phyloP scores from a whole-genome alignment of 2,329 filamentous ascomycete species.

The Claviceps capensis region DNA sequence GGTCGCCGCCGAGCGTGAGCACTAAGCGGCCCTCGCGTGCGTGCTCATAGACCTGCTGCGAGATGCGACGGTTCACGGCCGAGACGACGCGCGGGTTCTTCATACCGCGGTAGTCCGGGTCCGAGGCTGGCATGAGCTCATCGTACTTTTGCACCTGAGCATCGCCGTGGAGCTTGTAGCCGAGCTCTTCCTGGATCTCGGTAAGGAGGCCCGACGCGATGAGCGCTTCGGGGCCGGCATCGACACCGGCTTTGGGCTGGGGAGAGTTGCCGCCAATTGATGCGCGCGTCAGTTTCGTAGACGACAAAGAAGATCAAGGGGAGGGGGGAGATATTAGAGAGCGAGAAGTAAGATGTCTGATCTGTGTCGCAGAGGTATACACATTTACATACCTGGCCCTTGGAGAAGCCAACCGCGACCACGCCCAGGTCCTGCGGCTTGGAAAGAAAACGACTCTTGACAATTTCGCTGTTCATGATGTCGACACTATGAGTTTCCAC shows the following conservation, averaged over 20 bases:
- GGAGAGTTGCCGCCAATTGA: neutral
- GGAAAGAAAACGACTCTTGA: conserved; percentile 62
- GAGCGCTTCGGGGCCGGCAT: conserved; percentile 77
- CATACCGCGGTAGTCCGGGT: conserved; percentile 81
- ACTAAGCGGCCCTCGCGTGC: conserved; percentile 74
- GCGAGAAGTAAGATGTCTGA: neutral
- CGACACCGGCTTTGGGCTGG: conserved; percentile 81
- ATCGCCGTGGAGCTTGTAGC: conserved; percentile 80
- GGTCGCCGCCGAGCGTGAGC: conserved; percentile 87
- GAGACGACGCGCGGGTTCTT: conserved; percentile 83
- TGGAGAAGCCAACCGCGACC: conserved; percentile 90
- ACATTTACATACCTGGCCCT: conserved; percentile 61
- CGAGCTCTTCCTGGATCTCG: conserved; percentile 72
- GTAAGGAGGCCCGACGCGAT: conserved; percentile 77
- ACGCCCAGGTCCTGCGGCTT: conserved; percentile 72
- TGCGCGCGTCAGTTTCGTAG: no score
- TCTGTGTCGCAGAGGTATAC: neutral
- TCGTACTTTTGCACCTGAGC: conserved; percentile 68
- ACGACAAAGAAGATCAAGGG: neutral
- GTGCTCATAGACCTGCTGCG: conserved; percentile 76
- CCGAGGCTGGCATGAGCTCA: conserved; percentile 54
- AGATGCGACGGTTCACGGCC: conserved; percentile 68
- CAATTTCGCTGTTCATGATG: conserved; percentile 38
- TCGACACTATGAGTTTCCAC: neutral
- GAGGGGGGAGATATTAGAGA: no score